Base-by-base conservation (phyloP, 306 rosid genomes). In the Gastrolobium bilobum region DNA sequence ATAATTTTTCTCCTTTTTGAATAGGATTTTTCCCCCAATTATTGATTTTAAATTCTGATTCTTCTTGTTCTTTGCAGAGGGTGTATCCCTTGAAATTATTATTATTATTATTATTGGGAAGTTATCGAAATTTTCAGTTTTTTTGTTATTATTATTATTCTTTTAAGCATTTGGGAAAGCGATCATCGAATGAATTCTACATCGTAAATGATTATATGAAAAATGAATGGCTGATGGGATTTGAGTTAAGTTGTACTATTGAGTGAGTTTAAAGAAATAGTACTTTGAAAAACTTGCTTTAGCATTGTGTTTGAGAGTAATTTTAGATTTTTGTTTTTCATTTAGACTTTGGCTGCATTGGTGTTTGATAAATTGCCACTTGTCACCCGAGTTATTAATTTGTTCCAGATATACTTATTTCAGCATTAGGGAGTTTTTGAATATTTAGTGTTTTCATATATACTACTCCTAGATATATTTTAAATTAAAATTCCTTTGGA, bases 341-440 rank as follows among this genome's bases (percentile, higher is more conserved):
- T 69, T 68, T 65, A 46, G 30, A 33, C 35, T n/a, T 62, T 4
- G 43, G 50, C 66, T 71, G 35, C 34, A 30, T 20, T 26, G 59
- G 53, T 74, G 68, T 74, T 82, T 70, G 77, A 79, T 79, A 60
- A 78, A 63, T 48, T 51, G 83, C 39, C 64, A 10, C 61, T 4
- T 71, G 68, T 33, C 38, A n/a, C 20, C 38, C 4, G 4, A 37
- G 35, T 20, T 46, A 46, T 61, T 75, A 4, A 7, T 61, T 15
- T 20, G 6, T 71, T 53, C 5, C 34, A 13, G 6, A 34, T 68
- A 6, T 58, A 47, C 50, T 54, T 5, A 31, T 61, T 75, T 4
- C 26, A 20, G 30, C 7, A 20, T n/a, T 13, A 10, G 31, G 37
- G 39, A 40, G 58, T 40, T 2, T 20, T 64, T 20, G 38, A 3